A percentile compares a stretch with the other conserved stretches of the same genome.
phyloP scores from a whole-genome alignment of 2,329 filamentous ascomycete genomes.

The Grosmannia huntii region DNA sequence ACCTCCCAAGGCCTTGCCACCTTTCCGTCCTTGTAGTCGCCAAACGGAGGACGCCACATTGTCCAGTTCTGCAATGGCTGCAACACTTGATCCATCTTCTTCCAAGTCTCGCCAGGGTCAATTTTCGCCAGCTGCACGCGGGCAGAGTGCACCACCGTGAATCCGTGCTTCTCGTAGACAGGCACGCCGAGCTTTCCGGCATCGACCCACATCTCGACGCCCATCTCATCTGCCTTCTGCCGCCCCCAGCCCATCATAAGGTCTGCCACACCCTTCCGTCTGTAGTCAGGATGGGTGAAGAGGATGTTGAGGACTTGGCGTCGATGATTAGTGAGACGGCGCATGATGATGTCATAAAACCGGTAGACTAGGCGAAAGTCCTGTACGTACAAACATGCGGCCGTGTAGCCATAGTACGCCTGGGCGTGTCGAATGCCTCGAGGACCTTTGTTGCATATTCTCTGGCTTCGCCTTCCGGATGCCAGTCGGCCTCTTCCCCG shows the following conservation, averaged over 20 bases:
- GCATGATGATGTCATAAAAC: too few relatives aligned
- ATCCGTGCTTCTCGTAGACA: slow-evolving; percentile 1
- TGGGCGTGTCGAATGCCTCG: background rate
- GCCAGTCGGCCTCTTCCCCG: background rate
- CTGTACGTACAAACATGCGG: background rate
- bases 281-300: slow-evolving; percentile 1
- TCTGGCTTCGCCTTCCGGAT: background rate
- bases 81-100: background rate
- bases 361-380: background rate
- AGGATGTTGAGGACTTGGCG: background rate
- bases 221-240: background rate
- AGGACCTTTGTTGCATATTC: background rate
- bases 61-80: background rate
- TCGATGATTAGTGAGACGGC: background rate
- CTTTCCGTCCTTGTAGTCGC: background rate
- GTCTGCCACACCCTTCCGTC: background rate
- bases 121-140: background rate
- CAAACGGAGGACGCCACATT: background rate
- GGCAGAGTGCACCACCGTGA: background rate
- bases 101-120: background rate
- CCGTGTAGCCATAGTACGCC: background rate
- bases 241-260: background rate
- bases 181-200: background rate
- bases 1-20: background rate
- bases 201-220: background rate